These are phyloP conservation scores for Candida parachauliodes DNA, from an alignment of 805 yeast genomes.

Conservation along the genomic window DNA sequence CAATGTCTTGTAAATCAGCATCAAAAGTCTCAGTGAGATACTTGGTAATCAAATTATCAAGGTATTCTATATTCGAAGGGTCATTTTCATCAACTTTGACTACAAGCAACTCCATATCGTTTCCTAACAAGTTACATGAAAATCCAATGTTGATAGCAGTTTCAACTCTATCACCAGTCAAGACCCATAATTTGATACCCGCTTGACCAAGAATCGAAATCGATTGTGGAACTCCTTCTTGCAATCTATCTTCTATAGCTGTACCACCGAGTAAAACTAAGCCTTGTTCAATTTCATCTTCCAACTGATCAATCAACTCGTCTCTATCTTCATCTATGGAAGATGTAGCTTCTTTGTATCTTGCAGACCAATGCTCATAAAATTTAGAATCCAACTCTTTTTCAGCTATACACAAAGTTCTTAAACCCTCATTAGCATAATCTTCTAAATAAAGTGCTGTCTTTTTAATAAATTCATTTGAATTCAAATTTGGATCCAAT, in stretches of 20 bases:
- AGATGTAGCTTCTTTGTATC: constrained; percentile 56
- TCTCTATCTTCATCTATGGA: constrained; percentile 58
- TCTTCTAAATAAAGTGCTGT: constrained; percentile 65
- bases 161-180: constrained; percentile 80
- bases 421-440: constrained; percentile 72
- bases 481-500: constrained; percentile 28
- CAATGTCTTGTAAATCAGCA: constrained; percentile 24
- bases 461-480: constrained; percentile 44
- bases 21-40: constrained; percentile 48
- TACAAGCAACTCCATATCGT: constrained; percentile 65
- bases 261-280: constrained; percentile 69
- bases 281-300: constrained; percentile 57
- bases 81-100: constrained; percentile 59
- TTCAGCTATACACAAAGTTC: constrained; percentile 71
- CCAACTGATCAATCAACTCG: constrained; percentile 47
- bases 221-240: constrained; percentile 74
- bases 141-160: constrained; percentile 83
- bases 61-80: constrained; percentile 35
- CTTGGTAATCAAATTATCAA: constrained; percentile 40
- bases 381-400: constrained; percentile 42
- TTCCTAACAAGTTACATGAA: constrained; percentile 67
- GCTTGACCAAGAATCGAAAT: constrained; percentile 64
- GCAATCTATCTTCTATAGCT: constrained; percentile 77
- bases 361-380: constrained; percentile 52
- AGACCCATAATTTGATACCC: constrained; percentile 79